A percentile compares a stretch with the other conserved stretches of the same genome.
These are phyloP conservation scores for Glomus cerebriforme DNA, from an alignment of 192 early-diverging fungal genomes.

Conservation along the genomic window DNA sequence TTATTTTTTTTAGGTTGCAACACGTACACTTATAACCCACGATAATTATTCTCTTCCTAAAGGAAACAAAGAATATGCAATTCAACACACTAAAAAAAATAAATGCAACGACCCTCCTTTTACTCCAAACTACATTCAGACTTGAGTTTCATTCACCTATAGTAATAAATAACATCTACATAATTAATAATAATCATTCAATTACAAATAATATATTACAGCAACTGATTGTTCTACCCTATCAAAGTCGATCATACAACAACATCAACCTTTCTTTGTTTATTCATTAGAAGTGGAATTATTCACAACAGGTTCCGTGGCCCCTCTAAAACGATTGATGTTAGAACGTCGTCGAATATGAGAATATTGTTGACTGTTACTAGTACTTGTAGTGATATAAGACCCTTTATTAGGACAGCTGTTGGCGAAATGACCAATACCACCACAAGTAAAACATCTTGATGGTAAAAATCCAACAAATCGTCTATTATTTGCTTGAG, in stretches of 20 bases:
- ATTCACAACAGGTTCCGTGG: neutral
- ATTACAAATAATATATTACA: neutral
- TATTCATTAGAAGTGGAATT: neutral
- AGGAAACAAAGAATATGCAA: no score
- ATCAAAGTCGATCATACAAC: neutral
- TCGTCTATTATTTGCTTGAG: neutral
- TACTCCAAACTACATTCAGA: no score
- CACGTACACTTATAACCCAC: no score
- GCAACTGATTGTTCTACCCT: neutral
- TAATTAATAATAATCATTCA: no score
- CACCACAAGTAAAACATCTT: conserved; percentile 18
- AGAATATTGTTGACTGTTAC: neutral
- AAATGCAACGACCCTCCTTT: no score
- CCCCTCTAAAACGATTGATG: neutral
- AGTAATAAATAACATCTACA: no score
- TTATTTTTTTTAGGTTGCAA: no score
- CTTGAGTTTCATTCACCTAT: no score
- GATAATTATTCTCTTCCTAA: no score
- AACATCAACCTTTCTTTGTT: neutral
- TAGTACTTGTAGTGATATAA: neutral
- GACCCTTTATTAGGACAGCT: conserved; percentile 9
- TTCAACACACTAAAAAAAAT: no score
- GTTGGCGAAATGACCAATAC: conserved; percentile 16
- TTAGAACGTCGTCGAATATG: neutral
- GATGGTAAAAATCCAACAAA: conserved; percentile 21